Conservation (phyloP, 2,329 filamentous ascomycete species). For the Hyphodiscus sp. region DNA sequence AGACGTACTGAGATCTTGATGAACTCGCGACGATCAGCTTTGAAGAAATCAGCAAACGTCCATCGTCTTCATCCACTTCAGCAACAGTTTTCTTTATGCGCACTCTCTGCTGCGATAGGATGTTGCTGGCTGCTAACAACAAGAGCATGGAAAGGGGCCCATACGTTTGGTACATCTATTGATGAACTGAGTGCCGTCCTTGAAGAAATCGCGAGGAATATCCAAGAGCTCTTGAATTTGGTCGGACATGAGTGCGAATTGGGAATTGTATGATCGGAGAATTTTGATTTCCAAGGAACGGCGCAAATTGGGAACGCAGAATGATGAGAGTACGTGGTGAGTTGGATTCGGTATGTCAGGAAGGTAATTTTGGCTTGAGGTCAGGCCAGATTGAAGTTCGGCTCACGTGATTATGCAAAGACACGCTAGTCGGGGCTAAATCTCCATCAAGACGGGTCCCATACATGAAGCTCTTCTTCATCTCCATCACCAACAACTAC, state of each 20-base stretch:
- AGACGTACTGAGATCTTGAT: slow-evolving; percentile 35
- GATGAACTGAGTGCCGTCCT: slow-evolving; percentile 37
- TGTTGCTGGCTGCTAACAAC: neutral
- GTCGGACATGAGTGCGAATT: slow-evolving; percentile 38
- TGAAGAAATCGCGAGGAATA: slow-evolving; percentile 43
- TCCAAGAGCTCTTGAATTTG: slow-evolving; percentile 53
- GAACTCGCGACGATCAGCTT: slow-evolving; percentile 34
- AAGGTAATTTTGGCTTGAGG: neutral
- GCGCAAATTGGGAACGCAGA: neutral
- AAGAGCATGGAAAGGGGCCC: slow-evolving; percentile 4
- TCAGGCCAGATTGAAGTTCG: slow-evolving; percentile 1
- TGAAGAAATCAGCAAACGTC: neutral
- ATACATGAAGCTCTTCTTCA: neutral
- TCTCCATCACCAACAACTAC: neutral
- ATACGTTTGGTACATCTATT: slow-evolving; percentile 39
- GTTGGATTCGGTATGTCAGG: neutral
- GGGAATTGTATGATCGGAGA: neutral
- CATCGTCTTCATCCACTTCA: neutral
- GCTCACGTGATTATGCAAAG: neutral
- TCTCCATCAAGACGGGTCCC: neutral
- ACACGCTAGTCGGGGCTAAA: neutral
- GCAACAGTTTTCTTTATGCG: neutral
- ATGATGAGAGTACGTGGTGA: neutral
- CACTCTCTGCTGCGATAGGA: neutral
- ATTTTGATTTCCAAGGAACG: neutral